Percentiles rank a stretch among this genome's conserved stretches.
phyloP scores from a whole-genome alignment of 2,329 filamentous ascomycete species.

The Fusarium musae region DNA sequence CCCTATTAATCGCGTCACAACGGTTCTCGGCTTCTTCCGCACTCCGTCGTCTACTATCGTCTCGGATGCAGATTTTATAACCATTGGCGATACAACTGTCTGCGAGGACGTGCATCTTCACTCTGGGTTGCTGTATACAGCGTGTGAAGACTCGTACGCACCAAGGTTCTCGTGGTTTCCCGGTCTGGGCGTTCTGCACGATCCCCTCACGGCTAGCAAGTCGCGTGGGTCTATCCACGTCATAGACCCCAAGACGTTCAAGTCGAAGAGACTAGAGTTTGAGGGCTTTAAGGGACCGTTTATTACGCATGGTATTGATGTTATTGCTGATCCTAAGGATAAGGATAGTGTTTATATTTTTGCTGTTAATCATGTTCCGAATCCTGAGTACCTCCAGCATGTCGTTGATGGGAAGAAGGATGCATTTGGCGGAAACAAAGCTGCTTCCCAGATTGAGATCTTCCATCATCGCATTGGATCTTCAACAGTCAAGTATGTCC shows the following conservation, averaged over 20 bases:
- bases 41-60: constrained; percentile 35
- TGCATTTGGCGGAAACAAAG: constrained; percentile 46
- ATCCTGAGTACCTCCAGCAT: constrained; percentile 51
- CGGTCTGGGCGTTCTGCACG: constrained; percentile 54
- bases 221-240: constrained; percentile 60
- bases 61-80: constrained; percentile 44
- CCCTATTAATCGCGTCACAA: constrained; percentile 1
- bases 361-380: constrained; percentile 68
- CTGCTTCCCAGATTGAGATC: constrained; percentile 66
- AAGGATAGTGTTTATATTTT: constrained; percentile 65
- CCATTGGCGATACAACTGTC: constrained; percentile 62
- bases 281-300: constrained; percentile 64
- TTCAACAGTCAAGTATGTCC: constrained; percentile 56
- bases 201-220: constrained; percentile 49
- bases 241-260: constrained; percentile 58
- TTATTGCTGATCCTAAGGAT: constrained; percentile 60
- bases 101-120: constrained; percentile 72
- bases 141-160: constrained; percentile 60
- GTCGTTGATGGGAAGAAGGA: constrained; percentile 12
- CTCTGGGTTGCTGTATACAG: constrained; percentile 62
- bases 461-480: constrained; percentile 64
- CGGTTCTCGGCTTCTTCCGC: constrained; percentile 46
- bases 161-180: constrained; percentile 65
- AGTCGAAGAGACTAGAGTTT: constrained; percentile 52
- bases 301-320: constrained; percentile 69